A percentile compares a stretch with the other conserved stretches of the same genome.
Evolutionary conservation across 2,329 filamentous ascomycete genomes (phyloP).

Genomic region (Cladosporium colombiae): DNA sequence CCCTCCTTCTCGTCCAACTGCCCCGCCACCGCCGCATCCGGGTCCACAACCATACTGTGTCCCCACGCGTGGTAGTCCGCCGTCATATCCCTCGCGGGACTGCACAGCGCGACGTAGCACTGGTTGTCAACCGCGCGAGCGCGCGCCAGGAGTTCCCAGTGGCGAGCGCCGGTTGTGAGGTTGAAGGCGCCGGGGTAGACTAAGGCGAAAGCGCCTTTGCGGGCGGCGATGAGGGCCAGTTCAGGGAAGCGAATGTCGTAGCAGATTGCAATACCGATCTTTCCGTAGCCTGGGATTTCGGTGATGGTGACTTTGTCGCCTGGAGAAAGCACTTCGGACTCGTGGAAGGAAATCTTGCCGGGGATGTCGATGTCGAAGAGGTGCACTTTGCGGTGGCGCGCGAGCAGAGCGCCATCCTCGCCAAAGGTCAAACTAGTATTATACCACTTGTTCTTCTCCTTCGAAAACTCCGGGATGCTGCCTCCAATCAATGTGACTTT

Average conservation of each 20-base stretch:
- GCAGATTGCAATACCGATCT: constrained; percentile 87
- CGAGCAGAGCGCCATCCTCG: constrained; percentile 76
- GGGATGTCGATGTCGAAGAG: constrained; percentile 98
- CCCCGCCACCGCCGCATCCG: constrained; percentile 77
- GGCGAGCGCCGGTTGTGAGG: constrained; percentile 83
- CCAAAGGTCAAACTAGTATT: constrained; percentile 88
- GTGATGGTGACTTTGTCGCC: constrained; percentile 84
- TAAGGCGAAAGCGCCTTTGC: constrained; percentile 82
- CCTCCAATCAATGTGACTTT: constrained; percentile 83
- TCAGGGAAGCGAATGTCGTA: constrained; percentile 98
- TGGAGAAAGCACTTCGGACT: constrained; percentile 83
- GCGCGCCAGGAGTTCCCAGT: constrained; percentile 83
- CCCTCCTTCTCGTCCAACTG: constrained; percentile 78
- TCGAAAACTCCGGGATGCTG: constrained; percentile 82
- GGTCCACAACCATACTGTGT: constrained; percentile 85
- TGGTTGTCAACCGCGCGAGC: constrained; percentile 92
- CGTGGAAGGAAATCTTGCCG: constrained; percentile 86
- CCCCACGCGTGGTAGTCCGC: constrained; percentile 89
- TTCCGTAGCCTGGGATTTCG: constrained; percentile 84
- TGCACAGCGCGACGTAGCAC: constrained; percentile 89
- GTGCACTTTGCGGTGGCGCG: constrained; percentile 88
- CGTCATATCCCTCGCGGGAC: constrained; percentile 76
- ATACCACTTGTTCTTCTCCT: constrained; percentile 71
- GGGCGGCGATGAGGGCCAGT: constrained; percentile 82
- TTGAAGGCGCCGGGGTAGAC: constrained; percentile 98